These are phyloP conservation scores for Cucurbita moschata DNA, from an alignment of 306 rosid species.

Conservation along the genomic window DNA sequence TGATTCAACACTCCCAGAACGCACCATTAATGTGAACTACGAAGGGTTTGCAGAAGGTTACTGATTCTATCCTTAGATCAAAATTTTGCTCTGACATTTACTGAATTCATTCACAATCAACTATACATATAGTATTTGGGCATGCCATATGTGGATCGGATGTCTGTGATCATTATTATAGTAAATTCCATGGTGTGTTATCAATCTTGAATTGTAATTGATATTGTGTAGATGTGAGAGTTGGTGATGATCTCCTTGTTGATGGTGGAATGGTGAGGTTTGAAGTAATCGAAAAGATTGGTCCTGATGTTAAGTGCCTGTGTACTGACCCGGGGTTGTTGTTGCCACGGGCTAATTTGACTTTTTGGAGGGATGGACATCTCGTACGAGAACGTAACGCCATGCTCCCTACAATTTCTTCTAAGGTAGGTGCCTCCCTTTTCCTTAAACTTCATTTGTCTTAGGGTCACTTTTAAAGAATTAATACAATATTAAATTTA, in stretches of 20 bases:
- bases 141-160: background rate
- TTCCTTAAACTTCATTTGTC: background rate
- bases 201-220: background rate
- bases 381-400: constrained; percentile 82
- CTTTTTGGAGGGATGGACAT: constrained; percentile 97
- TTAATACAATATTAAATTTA: background rate
- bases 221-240: constrained; percentile 55
- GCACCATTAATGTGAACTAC: constrained; percentile 69
- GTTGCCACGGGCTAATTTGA: constrained; percentile 94
- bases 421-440: constrained; percentile 42
- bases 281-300: constrained; percentile 86
- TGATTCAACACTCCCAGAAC: constrained; percentile 65
- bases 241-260: constrained; percentile 92
- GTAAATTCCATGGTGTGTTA: background rate
- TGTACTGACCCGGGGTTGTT: constrained; percentile 96
- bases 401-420: constrained; percentile 95
- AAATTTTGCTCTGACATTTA: background rate
- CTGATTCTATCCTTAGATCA: background rate
- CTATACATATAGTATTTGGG: too few relatives aligned
- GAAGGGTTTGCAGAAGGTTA: constrained; percentile 95
- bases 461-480: background rate
- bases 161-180: background rate
- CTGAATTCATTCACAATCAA: background rate
- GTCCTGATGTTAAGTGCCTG: constrained; percentile 88
- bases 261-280: constrained; percentile 99